Percentiles rank a stretch among this genome's conserved stretches.
Conservation (phyloP, 2,329 filamentous ascomycete species). For the Hymenoscyphus repandus region DNA sequence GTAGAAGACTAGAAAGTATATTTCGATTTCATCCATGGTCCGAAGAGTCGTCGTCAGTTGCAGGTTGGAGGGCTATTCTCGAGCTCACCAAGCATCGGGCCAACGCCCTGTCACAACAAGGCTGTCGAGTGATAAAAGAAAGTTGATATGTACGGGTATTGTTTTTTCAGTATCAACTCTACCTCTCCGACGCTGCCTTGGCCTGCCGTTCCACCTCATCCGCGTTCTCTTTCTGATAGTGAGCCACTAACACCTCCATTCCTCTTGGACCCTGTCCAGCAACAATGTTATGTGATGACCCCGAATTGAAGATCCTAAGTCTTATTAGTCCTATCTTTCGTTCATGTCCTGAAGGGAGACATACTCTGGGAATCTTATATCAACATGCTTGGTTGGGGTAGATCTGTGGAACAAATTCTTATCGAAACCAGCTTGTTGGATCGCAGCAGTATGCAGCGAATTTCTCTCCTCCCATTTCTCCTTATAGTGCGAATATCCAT, state of each 20-base stretch:
- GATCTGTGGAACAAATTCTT: conserved; percentile 52
- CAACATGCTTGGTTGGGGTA: conserved; percentile 39
- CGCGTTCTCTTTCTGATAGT: conserved; percentile 54
- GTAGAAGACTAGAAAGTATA: too few relatives aligned
- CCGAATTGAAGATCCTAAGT: conserved; percentile 56
- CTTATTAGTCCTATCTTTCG: neutral
- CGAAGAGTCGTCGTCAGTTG: neutral
- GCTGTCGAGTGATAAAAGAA: neutral
- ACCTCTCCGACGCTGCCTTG: conserved; percentile 24
- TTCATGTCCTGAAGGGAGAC: conserved; percentile 29
- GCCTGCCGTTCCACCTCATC: conserved; percentile 53
- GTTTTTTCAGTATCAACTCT: conserved; percentile 11
- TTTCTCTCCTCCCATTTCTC: conserved; percentile 51
- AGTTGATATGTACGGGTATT: conserved; percentile 22
- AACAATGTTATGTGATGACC: conserved; percentile 58
- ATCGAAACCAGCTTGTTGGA: conserved; percentile 60
- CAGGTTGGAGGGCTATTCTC: neutral
- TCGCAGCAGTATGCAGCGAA: conserved; percentile 51
- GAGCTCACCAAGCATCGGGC: neutral
- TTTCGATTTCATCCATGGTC: neutral
- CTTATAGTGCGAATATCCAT: conserved; percentile 48
- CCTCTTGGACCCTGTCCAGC: conserved; percentile 54
- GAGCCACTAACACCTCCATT: conserved; percentile 53
- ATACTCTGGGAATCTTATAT: conserved; percentile 61
- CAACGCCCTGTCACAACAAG: neutral